Conservation (phyloP, 192 early-diverging fungal species). For the Piromyces sp. region DNA sequence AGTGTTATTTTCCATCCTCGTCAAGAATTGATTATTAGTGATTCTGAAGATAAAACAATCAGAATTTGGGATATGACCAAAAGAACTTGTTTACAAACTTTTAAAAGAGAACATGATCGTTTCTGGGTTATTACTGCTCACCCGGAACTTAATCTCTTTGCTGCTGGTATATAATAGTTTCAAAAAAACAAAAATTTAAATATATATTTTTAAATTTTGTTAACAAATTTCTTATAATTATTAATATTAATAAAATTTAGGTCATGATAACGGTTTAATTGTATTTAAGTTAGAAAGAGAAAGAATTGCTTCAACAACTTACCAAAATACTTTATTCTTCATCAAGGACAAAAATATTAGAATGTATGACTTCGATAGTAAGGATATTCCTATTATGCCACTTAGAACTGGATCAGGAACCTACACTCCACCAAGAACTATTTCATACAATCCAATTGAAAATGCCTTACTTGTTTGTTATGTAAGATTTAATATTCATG, state of each 20-base stretch:
- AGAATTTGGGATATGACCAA: constrained; percentile 97
- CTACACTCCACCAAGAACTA: constrained; percentile 48
- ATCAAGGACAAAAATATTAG: constrained; percentile 75
- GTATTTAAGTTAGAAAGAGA: constrained; percentile 98
- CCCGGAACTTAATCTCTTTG: constrained; percentile 95
- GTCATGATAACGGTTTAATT: constrained; percentile 92
- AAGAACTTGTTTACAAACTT: constrained; percentile 84
- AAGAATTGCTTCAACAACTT: constrained; percentile 71
- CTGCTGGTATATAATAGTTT: constrained; percentile 46
- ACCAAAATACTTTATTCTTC: constrained; percentile 73
- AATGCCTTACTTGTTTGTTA: constrained; percentile 67
- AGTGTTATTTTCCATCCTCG: constrained; percentile 88
- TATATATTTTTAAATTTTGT: not conserved
- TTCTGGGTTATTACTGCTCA: constrained; percentile 95
- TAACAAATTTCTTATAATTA: too few relatives aligned
- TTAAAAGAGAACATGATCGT: constrained; percentile 57
- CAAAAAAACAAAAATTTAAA: too few relatives aligned
- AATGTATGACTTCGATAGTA: constrained; percentile 61
- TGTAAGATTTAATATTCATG: too few relatives aligned
- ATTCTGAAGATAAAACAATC: constrained; percentile 93
- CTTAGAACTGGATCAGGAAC: constrained; percentile 48
- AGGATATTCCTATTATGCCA: constrained; percentile 59
- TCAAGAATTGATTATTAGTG: constrained; percentile 83
- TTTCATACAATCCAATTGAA: constrained; percentile 93
- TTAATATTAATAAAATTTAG: constrained; percentile 10